Evolutionary conservation across 2,329 filamentous ascomycete genomes (phyloP), one percentile per base, ranked within the genome.

Genomic region (Clonostachys solani): DNA sequence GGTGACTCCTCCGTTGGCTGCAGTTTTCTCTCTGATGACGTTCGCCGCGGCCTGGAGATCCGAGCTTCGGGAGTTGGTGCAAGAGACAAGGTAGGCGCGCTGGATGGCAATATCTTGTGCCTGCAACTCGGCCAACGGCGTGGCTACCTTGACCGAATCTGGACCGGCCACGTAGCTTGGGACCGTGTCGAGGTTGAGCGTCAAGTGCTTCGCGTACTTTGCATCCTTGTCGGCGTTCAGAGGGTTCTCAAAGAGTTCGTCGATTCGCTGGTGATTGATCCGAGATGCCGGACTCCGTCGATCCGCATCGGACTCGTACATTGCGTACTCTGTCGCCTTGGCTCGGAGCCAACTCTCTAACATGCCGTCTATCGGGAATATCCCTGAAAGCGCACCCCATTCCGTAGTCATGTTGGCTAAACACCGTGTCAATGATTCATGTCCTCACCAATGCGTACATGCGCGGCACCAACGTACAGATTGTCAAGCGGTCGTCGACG

Each of bases 121-220:
- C 56, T 86, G 86, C 1, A 97, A 79, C 33, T 92, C 82, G 6
- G 73, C 69, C 1, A 97, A 66, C 0, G 92, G 89, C 0, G 85
- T 95, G 0, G 87, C 83, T 1, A 96, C 72, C 66, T 96, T 96
- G 62, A 95, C 89, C 0, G 87, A 91, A 69, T 96, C 95, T 1
- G 92, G 91, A 0, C 92, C 91, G 1, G 90, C 78, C 12, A 96
- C 84, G 48, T 87, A 92, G 0, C 92, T 92, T 1, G 89, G 86
- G 0, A 96, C 77, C 0, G 89, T 92, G 0, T 86, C 89, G 1
- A 96, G 78, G 62, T 96, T 82, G 7, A 96, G 72, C 62, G 87
- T 91, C 1, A 96, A 75, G 38, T 84, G 72, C 67, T 97, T 96
- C 47, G 90, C 86, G 55, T 96, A 97, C 6, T 72, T 74, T 2